These are phyloP conservation scores for Colletotrichum theobromicola DNA, from an alignment of 2,329 filamentous ascomycete species.

Conservation along the genomic window DNA sequence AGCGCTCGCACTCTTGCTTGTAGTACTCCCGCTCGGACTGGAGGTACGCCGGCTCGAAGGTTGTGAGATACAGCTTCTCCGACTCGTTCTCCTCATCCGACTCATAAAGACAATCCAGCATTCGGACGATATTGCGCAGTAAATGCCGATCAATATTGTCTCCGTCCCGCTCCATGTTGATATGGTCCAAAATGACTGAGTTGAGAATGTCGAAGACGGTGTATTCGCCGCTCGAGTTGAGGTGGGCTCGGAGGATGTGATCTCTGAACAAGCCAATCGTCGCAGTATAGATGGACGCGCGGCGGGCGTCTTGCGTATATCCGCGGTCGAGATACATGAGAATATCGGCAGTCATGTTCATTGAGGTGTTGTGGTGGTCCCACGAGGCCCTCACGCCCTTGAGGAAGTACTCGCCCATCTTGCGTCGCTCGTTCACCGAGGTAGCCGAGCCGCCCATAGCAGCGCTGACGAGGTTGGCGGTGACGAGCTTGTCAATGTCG, in stretches of 20 bases:
- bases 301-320: constrained; percentile 72
- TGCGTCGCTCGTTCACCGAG: constrained; percentile 78
- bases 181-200: constrained; percentile 85
- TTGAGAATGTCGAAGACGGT: constrained; percentile 78
- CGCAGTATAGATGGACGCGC: constrained; percentile 81
- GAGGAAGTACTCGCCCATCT: constrained; percentile 84
- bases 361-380: constrained; percentile 88
- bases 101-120: constrained; percentile 90
- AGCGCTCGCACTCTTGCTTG: constrained; percentile 70
- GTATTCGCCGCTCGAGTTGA: constrained; percentile 49
- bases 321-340: constrained; percentile 97
- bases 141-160: constrained; percentile 86
- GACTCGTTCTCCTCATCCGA: constrained; percentile 77
- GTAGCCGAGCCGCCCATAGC: constrained; percentile 65
- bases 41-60: constrained; percentile 83
- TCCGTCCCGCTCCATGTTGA: constrained; percentile 89
- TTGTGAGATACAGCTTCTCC: constrained; percentile 81
- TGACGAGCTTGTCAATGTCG: constrained; percentile 73
- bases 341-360: constrained; percentile 97
- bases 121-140: constrained; percentile 82
- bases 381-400: constrained; percentile 77
- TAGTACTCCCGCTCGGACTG: constrained; percentile 77
- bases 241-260: constrained; percentile 72
- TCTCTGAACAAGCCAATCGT: constrained; percentile 91
- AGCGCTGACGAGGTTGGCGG: constrained; percentile 61